Evolutionary conservation across 345 rosid species (phyloP).

Genomic region (Moricandia moricandioides): DNA sequence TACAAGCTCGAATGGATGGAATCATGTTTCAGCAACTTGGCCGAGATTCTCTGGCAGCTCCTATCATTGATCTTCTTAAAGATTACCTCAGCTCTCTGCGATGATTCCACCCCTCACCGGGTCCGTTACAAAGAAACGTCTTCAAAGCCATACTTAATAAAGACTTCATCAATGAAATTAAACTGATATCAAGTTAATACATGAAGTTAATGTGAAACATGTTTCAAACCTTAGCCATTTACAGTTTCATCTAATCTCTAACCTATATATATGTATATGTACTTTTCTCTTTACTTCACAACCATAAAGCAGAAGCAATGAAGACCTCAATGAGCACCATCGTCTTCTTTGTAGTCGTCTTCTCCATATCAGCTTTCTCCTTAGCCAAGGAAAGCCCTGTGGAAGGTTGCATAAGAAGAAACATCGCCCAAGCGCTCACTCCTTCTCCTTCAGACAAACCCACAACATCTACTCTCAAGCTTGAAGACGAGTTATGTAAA

Average conservation of each 20-base stretch:
- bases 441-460: constrained; percentile 2
- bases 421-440: background rate
- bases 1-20: constrained; percentile 96
- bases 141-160: background rate
- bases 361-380: constrained; percentile 7
- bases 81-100: constrained; percentile 76
- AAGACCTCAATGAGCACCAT: constrained; percentile 13
- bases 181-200: background rate
- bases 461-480: background rate
- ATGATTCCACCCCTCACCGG: constrained; percentile 12
- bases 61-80: constrained; percentile 57
- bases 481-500: background rate
- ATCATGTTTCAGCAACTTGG: constrained; percentile 71
- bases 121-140: constrained; percentile 1
- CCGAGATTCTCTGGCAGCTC: constrained; percentile 48
- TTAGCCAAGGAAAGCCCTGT: background rate
- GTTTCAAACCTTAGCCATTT: background rate
- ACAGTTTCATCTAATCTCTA: constrained; percentile 7
- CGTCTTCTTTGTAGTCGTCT: constrained; percentile 6
- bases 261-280: background rate
- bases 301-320: constrained; percentile 2
- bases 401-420: constrained; percentile 25
- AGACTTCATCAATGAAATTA: background rate
- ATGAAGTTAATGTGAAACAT: constrained; percentile 13
- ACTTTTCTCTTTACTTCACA: background rate